Base-by-base conservation (phyloP, 1,139 yeast genomes). In the Candida smagusa region DNA sequence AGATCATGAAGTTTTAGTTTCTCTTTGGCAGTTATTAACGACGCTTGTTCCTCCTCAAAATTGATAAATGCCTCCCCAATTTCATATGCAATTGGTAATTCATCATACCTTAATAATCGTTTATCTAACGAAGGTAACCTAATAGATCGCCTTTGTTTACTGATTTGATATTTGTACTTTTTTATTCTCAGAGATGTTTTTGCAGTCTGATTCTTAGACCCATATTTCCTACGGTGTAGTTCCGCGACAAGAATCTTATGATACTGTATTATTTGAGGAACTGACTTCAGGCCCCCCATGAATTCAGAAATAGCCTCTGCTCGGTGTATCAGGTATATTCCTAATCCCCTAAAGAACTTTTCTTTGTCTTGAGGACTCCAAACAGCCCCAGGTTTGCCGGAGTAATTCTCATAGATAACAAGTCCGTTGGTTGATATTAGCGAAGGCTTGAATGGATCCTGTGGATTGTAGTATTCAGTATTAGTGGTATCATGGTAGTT, bases 41-140 rank as follows among this genome's bases (percentile, higher is more conserved):
- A 47, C 16, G 70, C 63, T 44, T 74, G 79, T 6, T 54, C 52
- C 30, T 74, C 74, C 50, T 80, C 86, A 54, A 73, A 58, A 9
- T 54, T 53, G 2, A 74, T 52, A 55, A 73, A 78, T 13, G 59
- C 58, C 12, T 63, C 65, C 41, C 74, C 68, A 72, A 79, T 70
- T 51, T 81, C 87, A 44, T 61, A 59, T 1, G 81, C 75, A 2
- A 65, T 60, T 1, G 85, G 85, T 22, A 79, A 54, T 3, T 75
- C 75, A 19, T 55, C 54, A 52, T 68, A 65, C 7, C 55, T 51
- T 9, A 70, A 49, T 31, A 64, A 46, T 7, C 45, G 43, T 19
- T 43, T 41, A 7, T 38, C 34, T 9, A 33, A 13, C 9, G 27
- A 19, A 2, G 47, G 46, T 11, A 46, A 37, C 22, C 39, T 40